phyloP scores from a whole-genome alignment of 805 yeast species.

The Huiozyma sinensis region DNA sequence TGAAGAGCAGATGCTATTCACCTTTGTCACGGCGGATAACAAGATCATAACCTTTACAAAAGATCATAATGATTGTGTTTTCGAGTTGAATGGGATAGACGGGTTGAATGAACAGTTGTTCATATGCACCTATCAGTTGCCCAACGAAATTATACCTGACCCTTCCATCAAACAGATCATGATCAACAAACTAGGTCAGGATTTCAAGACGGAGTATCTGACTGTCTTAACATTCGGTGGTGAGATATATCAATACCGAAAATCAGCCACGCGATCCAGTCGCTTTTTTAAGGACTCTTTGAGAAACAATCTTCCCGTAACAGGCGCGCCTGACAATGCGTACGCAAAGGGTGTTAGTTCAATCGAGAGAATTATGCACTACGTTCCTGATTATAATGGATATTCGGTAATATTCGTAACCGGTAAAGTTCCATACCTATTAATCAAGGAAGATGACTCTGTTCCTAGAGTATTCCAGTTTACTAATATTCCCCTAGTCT shows the following conservation, averaged over 20 bases:
- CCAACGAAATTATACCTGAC: constrained; percentile 44
- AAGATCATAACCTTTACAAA: constrained; percentile 54
- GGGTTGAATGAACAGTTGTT: constrained; percentile 32
- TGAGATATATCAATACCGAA: constrained; percentile 58
- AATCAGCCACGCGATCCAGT: constrained; percentile 25
- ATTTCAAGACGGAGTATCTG: constrained; percentile 48
- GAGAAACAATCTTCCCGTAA: constrained; percentile 34
- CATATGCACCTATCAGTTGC: constrained; percentile 26
- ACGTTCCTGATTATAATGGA: constrained; percentile 48
- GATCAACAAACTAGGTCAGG: constrained; percentile 55
- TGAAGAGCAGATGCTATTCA: constrained; percentile 35
- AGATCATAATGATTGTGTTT: constrained; percentile 34
- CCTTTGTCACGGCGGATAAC: constrained; percentile 69
- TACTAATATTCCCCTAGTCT: constrained; percentile 52
- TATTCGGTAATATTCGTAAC: constrained; percentile 55
- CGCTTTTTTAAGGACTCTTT: constrained; percentile 14
- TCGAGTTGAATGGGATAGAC: constrained; percentile 30
- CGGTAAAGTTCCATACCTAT: constrained; percentile 61
- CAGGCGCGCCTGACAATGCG: constrained; percentile 77
- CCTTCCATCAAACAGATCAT: constrained; percentile 64
- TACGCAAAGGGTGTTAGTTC: constrained; percentile 51
- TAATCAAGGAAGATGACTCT: constrained; percentile 55
- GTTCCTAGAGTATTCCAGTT: constrained; percentile 57
- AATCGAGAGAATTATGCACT: constrained; percentile 56
- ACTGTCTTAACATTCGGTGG: constrained; percentile 73